phyloP scores from a whole-genome alignment of 148 eudicot genomes.

The Pouteria glomerata region DNA sequence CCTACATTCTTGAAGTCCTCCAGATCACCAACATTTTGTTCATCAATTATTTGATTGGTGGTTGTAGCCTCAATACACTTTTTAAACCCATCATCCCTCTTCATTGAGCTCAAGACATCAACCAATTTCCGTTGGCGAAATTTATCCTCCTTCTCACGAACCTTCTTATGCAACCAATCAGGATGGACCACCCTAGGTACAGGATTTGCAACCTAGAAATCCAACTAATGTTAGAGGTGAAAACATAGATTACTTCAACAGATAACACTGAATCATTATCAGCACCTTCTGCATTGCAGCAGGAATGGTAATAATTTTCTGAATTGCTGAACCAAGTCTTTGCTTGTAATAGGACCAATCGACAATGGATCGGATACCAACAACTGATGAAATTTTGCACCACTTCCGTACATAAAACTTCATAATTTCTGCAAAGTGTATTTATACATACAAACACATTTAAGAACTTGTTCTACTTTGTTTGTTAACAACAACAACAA shows the following conservation, averaged over 20 bases:
- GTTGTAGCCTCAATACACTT: constrained; percentile 23
- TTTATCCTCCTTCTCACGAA: constrained; percentile 94
- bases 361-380: constrained; percentile 81
- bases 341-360: constrained; percentile 99
- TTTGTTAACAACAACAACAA: too few species aligned
- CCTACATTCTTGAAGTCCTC: constrained; percentile 68
- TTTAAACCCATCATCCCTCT: constrained; percentile 26
- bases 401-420: constrained; percentile 87
- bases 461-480: constrained; percentile 13
- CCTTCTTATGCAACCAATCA: constrained; percentile 94
- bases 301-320: constrained; percentile 93
- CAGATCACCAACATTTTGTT: constrained; percentile 49
- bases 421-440: constrained; percentile 57
- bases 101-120: constrained; percentile 59
- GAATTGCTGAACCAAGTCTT: constrained; percentile 90
- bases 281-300: constrained; percentile 99
- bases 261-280: constrained; percentile 9
- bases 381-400: constrained; percentile 92
- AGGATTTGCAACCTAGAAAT: constrained; percentile 81
- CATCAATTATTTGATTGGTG: constrained; percentile 22
- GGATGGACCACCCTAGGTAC: constrained; percentile 99
- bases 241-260: constrained; percentile 3
- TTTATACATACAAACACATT: not conserved
- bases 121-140: constrained; percentile 82
- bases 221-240: constrained; percentile 16